Conservation (phyloP, 2,329 filamentous ascomycete species). For the Colletotrichum caudatum region DNA sequence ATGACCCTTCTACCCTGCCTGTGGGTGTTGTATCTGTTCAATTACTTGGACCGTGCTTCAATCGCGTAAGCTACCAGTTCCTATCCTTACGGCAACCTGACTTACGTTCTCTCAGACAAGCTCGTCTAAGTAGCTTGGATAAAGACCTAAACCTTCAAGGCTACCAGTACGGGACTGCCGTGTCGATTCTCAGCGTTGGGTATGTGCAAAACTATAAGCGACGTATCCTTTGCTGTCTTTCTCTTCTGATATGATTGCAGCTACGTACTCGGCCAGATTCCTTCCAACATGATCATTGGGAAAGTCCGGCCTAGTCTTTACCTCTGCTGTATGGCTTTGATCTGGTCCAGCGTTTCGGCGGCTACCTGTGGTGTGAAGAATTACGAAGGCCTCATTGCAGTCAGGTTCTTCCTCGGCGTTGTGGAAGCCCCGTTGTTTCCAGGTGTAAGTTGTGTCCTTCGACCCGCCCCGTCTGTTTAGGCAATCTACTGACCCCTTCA, state of each 20-base stretch:
- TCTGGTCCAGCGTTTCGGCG: conserved; percentile 42
- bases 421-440: conserved; percentile 43
- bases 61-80: conserved; percentile 33
- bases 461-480: not conserved
- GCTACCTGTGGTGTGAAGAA: conserved; percentile 42
- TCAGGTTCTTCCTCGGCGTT: conserved; percentile 41
- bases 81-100: not conserved
- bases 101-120: conserved; percentile 40
- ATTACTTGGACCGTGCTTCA: conserved; percentile 44
- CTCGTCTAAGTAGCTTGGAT: conserved; percentile 44
- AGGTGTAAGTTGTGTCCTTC: conserved; percentile 22
- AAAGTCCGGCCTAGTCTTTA: conserved; percentile 42
- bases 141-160: conserved; percentile 45
- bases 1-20: conserved; percentile 44
- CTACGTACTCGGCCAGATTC: conserved; percentile 42
- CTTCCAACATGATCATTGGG: conserved; percentile 43
- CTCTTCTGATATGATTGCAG: not conserved
- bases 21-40: conserved; percentile 44
- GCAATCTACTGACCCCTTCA: not conserved
- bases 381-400: conserved; percentile 42
- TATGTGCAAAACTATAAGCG: not conserved
- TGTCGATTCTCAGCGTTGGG: conserved; percentile 46
- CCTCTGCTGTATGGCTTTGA: conserved; percentile 41
- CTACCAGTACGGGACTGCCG: conserved; percentile 45
- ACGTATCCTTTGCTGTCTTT: rapidly evolving